Conservation (phyloP, 169 alveolate genomes). For the Plasmodium falciparum region DNA sequence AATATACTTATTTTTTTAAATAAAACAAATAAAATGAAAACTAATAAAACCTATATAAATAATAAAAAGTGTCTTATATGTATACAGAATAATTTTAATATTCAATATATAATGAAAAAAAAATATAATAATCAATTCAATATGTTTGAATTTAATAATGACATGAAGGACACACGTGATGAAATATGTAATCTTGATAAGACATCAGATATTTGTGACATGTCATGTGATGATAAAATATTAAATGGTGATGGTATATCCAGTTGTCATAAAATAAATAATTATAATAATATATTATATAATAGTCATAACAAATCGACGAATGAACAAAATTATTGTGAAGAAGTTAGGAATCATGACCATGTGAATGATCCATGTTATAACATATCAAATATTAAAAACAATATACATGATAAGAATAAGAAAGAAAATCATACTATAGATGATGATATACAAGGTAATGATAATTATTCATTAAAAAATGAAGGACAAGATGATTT, state of each 20-base stretch:
- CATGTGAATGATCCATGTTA: background rate
- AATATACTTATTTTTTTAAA: slow-evolving; percentile 92
- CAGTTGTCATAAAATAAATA: no score
- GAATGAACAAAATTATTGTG: background rate
- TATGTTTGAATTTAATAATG: background rate
- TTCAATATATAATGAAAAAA: slow-evolving; percentile 29
- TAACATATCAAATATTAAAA: background rate
- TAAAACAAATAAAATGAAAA: slow-evolving; percentile 1
- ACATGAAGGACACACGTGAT: background rate
- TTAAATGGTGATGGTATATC: background rate
- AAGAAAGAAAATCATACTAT: background rate
- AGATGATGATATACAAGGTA: no score
- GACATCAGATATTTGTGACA: background rate
- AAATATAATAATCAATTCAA: background rate
- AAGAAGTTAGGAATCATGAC: background rate
- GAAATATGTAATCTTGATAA: background rate
- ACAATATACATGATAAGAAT: background rate
- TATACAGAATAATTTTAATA: slow-evolving; percentile 31
- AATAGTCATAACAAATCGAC: background rate
- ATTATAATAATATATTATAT: background rate
- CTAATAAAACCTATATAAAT: background rate
- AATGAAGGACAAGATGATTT: background rate
- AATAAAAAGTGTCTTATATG: slow-evolving; percentile 39
- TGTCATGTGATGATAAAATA: background rate
- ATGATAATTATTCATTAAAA: background rate